These are phyloP conservation scores for Radiomyces spectabilis DNA, from an alignment of 192 early-diverging fungal species.

Conservation along the genomic window DNA sequence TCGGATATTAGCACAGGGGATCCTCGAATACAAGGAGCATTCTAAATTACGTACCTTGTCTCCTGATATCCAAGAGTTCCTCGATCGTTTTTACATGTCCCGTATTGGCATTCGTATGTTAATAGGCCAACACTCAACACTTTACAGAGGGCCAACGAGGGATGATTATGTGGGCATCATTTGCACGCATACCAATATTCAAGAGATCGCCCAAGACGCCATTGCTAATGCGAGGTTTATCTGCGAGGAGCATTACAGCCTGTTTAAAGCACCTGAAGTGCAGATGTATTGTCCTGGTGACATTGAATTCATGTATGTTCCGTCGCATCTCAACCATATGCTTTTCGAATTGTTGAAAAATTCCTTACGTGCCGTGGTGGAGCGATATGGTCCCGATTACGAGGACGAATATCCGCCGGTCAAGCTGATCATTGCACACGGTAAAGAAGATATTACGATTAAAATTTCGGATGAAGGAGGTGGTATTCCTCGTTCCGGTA, in stretches of 20 bases:
- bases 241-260: slow-evolving; percentile 84
- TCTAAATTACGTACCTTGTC: slow-evolving; percentile 38
- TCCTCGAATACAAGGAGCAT: slow-evolving; percentile 80
- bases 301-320: slow-evolving; percentile 93
- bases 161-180: slow-evolving; percentile 88
- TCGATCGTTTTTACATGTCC: slow-evolving; percentile 94
- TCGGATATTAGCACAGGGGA: slow-evolving; percentile 66
- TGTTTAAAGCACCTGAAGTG: slow-evolving; percentile 74
- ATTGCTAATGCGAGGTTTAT: slow-evolving; percentile 85
- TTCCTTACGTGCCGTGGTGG: slow-evolving; percentile 89
- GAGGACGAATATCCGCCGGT: slow-evolving; percentile 82
- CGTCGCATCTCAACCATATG: slow-evolving; percentile 95
- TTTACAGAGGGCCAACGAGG: slow-evolving; percentile 53
- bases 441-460: slow-evolving; percentile 88
- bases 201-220: slow-evolving; percentile 78
- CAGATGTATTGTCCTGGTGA: slow-evolving; percentile 62
- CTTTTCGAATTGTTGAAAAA: slow-evolving; percentile 97
- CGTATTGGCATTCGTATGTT: slow-evolving; percentile 96
- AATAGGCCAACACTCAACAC: slow-evolving; percentile 75
- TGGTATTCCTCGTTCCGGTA: slow-evolving; percentile 81
- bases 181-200: slow-evolving; percentile 78
- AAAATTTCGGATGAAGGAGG: slow-evolving; percentile 95
- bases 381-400: slow-evolving; percentile 74
- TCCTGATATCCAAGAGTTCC: slow-evolving; percentile 79
- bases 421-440: slow-evolving; percentile 84